These are phyloP conservation scores for Lepiota brunneoincarnata DNA, from an alignment of 768 basidiomycete genomes.

Conservation along the genomic window DNA sequence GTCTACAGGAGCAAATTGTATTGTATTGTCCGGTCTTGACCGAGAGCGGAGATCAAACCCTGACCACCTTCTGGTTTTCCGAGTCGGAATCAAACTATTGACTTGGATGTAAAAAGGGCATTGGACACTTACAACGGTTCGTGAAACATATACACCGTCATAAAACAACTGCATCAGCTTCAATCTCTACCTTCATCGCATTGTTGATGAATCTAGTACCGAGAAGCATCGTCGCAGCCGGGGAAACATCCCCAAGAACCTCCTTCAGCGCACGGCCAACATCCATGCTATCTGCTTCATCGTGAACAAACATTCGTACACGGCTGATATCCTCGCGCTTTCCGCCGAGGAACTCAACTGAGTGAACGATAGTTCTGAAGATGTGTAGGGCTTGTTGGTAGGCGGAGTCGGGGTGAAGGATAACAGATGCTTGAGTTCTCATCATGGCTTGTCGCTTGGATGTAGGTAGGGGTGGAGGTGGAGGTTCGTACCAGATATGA, in stretches of 20 bases:
- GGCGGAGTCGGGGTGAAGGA: conserved; percentile 42
- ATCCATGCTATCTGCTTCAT: conserved; percentile 34
- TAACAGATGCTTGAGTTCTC: background rate
- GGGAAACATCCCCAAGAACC: conserved; percentile 36
- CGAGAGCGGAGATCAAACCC: no score
- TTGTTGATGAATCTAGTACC: conserved; percentile 42
- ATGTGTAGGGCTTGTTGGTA: conserved; percentile 41
- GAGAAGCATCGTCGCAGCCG: conserved; percentile 53
- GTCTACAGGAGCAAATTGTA: no score
- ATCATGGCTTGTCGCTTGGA: background rate
- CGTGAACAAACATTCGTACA: conserved; percentile 47
- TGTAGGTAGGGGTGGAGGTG: conserved; percentile 1
- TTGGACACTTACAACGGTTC: no score
- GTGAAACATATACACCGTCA: conserved; percentile 12
- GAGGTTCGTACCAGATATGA: conserved; percentile 54
- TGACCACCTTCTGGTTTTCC: no score
- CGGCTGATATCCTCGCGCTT: conserved; percentile 41
- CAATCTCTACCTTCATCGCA: conserved; percentile 55
- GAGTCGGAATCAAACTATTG: no score
- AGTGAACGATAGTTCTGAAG: conserved; percentile 41
- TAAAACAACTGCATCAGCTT: conserved; percentile 45
- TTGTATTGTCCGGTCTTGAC: no score
- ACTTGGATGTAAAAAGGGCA: no score
- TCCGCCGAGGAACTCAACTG: conserved; percentile 43
- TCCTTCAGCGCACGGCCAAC: conserved; percentile 41